Percentiles rank a stretch among this genome's conserved stretches.
Evolutionary conservation across 202 grass and related monocot genomes (phyloP).

Genomic region (Schoenoplectus tabernaemontani): DNA sequence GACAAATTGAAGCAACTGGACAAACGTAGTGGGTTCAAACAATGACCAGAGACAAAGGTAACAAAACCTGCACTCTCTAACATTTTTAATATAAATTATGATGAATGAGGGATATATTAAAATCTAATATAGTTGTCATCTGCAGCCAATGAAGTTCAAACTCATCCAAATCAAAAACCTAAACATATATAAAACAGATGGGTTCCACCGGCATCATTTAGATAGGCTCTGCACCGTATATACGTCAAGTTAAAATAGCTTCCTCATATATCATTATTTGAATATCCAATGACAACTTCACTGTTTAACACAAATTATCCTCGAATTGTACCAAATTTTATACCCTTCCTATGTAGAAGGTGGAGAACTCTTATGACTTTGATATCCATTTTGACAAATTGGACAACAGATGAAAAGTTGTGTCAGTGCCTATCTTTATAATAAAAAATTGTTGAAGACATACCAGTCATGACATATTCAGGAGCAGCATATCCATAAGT

Average conservation of each 20-base stretch:
- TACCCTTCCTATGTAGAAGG: too few relatives aligned
- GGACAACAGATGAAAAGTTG: background rate
- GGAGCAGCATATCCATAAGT: constrained; percentile 95
- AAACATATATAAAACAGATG: background rate
- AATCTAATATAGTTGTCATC: constrained; percentile 1
- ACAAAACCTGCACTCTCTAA: background rate
- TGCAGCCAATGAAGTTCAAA: background rate
- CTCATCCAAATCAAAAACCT: background rate
- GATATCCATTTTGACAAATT: constrained; percentile 15
- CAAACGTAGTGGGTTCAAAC: background rate
- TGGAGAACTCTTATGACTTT: too few relatives aligned
- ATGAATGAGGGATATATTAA: background rate
- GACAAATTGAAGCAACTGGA: constrained; percentile 4
- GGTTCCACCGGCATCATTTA: too few relatives aligned
- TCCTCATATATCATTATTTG: background rate
- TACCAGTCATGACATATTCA: constrained; percentile 98
- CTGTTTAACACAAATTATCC: background rate
- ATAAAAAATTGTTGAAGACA: too few relatives aligned
- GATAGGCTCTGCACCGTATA: background rate
- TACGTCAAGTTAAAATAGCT: background rate
- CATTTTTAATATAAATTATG: background rate
- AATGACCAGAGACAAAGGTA: background rate
- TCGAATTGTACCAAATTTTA: constrained; percentile 6
- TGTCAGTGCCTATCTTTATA: too few relatives aligned
- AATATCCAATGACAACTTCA: background rate